Evolutionary conservation across 1,284 basidiomycete genomes (phyloP).

Genomic region (Ceratobasidium sp.): DNA sequence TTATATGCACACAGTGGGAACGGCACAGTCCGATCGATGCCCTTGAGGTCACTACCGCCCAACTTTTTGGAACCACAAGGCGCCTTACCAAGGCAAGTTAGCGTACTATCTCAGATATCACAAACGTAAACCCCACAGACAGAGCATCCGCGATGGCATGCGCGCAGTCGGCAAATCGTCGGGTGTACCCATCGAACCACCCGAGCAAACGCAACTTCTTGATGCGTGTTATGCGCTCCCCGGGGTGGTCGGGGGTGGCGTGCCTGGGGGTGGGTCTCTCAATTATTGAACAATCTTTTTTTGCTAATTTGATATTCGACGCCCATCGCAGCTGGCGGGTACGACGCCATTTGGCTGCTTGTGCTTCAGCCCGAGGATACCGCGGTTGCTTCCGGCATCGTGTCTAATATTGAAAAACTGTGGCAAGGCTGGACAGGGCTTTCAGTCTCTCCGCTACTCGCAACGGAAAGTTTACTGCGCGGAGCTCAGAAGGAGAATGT

Average conservation of each 20-base stretch:
- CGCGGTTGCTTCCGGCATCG: conserved; percentile 52
- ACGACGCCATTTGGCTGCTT: conserved; percentile 95
- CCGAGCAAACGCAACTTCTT: conserved; percentile 88
- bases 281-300: neutral
- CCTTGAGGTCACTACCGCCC: conserved; percentile 27
- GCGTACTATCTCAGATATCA: neutral
- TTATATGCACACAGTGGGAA: conserved; percentile 22
- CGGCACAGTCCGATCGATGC: conserved; percentile 34
- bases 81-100: conserved; percentile 27
- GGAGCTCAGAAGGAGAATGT: conserved; percentile 75
- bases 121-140: conserved; percentile 44
- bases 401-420: conserved; percentile 68
- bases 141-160: conserved; percentile 86
- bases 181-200: conserved; percentile 90
- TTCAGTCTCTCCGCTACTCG: conserved; percentile 82
- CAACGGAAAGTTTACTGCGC: conserved; percentile 76
- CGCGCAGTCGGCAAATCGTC: conserved; percentile 85
- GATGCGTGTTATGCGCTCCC: conserved; percentile 79
- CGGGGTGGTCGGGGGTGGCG: conserved; percentile 93
- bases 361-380: conserved; percentile 70
- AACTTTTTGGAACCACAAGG: conserved; percentile 38
- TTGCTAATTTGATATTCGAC: conserved; percentile 4
- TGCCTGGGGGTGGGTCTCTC: conserved; percentile 83
- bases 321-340: conserved; percentile 93
- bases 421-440: conserved; percentile 81